Evolutionary conservation across 2,329 filamentous ascomycete species (phyloP).

Genomic region (Cryphonectria naterciae): DNA sequence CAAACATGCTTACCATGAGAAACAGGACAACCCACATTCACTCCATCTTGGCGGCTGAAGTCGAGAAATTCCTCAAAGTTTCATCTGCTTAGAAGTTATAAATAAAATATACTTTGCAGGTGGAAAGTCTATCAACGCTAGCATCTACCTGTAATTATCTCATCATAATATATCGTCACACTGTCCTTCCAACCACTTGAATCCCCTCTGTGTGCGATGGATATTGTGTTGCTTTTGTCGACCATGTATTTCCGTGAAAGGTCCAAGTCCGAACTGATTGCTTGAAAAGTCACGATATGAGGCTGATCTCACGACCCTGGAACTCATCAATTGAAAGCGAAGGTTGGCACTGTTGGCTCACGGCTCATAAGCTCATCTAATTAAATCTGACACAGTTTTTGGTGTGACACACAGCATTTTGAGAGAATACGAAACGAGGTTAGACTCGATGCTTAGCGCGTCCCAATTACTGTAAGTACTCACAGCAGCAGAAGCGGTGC

Average conservation of each 20-base stretch:
- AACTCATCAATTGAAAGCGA: not conserved
- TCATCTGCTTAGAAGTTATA: slow-evolving; percentile 1
- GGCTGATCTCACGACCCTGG: not conserved
- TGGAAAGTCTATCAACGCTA: not conserved
- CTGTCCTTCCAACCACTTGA: no score
- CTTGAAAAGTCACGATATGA: not conserved
- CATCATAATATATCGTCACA: not conserved
- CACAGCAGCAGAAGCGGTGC: not conserved
- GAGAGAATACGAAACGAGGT: slow-evolving; percentile 28
- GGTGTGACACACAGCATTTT: not conserved
- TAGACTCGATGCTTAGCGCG: slow-evolving; percentile 24
- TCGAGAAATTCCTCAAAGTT: slow-evolving; percentile 12
- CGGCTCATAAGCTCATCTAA: not conserved
- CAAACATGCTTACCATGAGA: not conserved
- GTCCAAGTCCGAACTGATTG: not conserved
- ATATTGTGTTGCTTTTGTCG: no score
- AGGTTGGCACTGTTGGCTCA: not conserved
- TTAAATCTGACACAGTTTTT: not conserved
- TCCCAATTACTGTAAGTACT: no score
- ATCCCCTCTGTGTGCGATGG: no score
- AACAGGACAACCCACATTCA: slow-evolving; percentile 20
- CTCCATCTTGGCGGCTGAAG: slow-evolving; percentile 12
- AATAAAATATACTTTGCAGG: not conserved
- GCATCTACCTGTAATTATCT: not conserved
- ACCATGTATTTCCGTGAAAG: not conserved